These are phyloP conservation scores for Salvia rosmarinus DNA, from an alignment of 257 asterid genomes.

Conservation along the genomic window DNA sequence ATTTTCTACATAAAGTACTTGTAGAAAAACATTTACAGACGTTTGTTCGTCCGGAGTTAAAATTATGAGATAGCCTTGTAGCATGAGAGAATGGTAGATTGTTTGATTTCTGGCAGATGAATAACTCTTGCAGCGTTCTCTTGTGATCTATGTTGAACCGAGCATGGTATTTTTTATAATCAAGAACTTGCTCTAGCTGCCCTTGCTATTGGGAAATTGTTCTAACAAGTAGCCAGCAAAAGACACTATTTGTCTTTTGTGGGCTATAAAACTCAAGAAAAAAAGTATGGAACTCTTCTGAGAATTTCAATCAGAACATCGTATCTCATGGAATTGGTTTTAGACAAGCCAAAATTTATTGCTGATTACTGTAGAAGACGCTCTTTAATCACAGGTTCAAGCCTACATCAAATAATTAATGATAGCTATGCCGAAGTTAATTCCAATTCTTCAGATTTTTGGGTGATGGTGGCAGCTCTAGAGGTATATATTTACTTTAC, in stretches of 20 bases:
- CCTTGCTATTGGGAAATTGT: too few species aligned
- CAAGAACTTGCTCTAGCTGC: background rate
- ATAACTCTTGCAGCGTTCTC: background rate
- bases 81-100: too few species aligned
- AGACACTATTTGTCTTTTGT: background rate
- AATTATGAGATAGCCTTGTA: too few species aligned
- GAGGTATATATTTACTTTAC: conserved; percentile 57
- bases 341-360: background rate
- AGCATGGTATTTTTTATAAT: background rate
- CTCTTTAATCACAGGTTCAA: conserved; percentile 55
- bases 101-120: background rate
- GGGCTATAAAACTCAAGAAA: too few species aligned
- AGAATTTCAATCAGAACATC: too few species aligned
- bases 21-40: background rate
- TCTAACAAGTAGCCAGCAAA: background rate
- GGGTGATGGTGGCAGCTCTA: conserved; percentile 94
- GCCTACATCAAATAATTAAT: conserved; percentile 60
- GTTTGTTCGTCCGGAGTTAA: too few species aligned
- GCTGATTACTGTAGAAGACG: conserved; percentile 7
- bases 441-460: conserved; percentile 81
- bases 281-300: too few species aligned
- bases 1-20: background rate
- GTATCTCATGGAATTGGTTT: too few species aligned
- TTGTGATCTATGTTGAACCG: background rate
- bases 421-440: conserved; percentile 75